These are phyloP conservation scores for Cercospora beticola DNA, from an alignment of 2,329 filamentous ascomycete species.

Conservation along the genomic window DNA sequence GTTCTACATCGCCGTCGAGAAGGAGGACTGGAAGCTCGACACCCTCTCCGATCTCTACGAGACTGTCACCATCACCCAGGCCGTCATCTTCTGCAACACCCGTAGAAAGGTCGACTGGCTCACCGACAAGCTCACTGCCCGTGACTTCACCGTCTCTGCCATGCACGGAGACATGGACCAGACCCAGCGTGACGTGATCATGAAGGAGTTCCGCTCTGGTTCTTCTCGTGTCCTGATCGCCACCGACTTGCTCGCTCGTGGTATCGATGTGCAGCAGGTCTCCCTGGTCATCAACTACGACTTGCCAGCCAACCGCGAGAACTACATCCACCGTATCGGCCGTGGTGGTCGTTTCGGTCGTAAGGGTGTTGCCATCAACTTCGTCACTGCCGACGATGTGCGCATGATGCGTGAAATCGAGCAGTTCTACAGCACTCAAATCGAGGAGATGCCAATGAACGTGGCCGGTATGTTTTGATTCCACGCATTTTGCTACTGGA, in stretches of 20 bases:
- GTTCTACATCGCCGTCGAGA: constrained; percentile 99
- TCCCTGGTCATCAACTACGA: constrained; percentile 99
- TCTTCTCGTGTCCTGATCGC: constrained; percentile 98
- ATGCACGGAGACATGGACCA: constrained; percentile 99
- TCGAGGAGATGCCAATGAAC: constrained; percentile 99
- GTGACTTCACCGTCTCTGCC: constrained; percentile 97
- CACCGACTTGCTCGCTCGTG: constrained; percentile 95
- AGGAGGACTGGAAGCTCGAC: constrained; percentile 99
- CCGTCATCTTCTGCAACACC: constrained; percentile 99
- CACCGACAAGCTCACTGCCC: constrained; percentile 96
- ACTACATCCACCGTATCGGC: constrained; percentile 99
- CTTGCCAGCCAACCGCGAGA: constrained; percentile 96
- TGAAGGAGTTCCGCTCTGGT: constrained; percentile 99
- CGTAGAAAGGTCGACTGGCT: constrained; percentile 99
- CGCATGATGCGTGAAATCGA: constrained; percentile 99
- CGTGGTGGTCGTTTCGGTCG: constrained; percentile 99
- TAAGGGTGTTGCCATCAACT: constrained; percentile 99
- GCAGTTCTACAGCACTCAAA: constrained; percentile 99
- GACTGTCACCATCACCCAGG: constrained; percentile 98
- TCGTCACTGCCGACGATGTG: constrained; percentile 97
- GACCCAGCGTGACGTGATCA: constrained; percentile 95
- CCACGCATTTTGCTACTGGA: not conserved
- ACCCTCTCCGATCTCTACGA: constrained; percentile 98
- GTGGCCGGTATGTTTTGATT: constrained; percentile 57
- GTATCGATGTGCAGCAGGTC: constrained; percentile 99